Percentiles rank a stretch among this genome's conserved stretches.
Evolutionary conservation across 148 eudicot genomes (phyloP).

Genomic region (Bassia scoparia): DNA sequence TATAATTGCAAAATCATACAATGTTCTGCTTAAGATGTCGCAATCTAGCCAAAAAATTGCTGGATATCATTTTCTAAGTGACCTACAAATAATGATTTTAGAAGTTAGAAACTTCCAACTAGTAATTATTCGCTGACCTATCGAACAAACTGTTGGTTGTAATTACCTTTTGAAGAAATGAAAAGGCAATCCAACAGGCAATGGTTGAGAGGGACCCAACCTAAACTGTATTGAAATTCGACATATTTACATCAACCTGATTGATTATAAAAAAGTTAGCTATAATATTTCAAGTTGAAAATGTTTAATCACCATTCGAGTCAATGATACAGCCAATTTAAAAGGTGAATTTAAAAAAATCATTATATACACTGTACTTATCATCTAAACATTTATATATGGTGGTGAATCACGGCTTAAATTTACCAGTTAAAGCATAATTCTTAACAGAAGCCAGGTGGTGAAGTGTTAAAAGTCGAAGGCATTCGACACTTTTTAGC

Average conservation of each 20-base stretch:
- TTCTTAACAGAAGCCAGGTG: slow-evolving; percentile 81
- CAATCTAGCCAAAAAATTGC: slow-evolving; percentile 53
- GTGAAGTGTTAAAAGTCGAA: slow-evolving; percentile 63
- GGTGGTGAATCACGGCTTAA: neutral
- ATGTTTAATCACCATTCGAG: neutral
- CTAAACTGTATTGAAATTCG: slow-evolving; percentile 71
- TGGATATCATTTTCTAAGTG: slow-evolving; percentile 48
- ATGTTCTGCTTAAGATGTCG: slow-evolving; percentile 31
- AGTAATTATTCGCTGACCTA: neutral
- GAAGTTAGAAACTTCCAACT: neutral
- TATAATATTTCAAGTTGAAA: neutral
- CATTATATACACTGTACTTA: too few relatives aligned
- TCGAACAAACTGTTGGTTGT: neutral
- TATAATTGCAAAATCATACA: slow-evolving; percentile 33
- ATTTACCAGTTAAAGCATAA: neutral
- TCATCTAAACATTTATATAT: too few relatives aligned
- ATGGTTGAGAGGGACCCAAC: slow-evolving; percentile 74
- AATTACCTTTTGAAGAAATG: slow-evolving; percentile 55
- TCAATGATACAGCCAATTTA: neutral
- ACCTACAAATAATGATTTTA: slow-evolving; percentile 34
- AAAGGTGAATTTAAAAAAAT: too few relatives aligned
- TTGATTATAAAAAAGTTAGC: neutral
- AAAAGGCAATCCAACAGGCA: slow-evolving; percentile 49
- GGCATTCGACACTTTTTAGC: slow-evolving; percentile 83
- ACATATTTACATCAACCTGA: slow-evolving; percentile 79